phyloP scores from a whole-genome alignment of 257 asterid genomes.

The Scutellaria baicalensis region DNA sequence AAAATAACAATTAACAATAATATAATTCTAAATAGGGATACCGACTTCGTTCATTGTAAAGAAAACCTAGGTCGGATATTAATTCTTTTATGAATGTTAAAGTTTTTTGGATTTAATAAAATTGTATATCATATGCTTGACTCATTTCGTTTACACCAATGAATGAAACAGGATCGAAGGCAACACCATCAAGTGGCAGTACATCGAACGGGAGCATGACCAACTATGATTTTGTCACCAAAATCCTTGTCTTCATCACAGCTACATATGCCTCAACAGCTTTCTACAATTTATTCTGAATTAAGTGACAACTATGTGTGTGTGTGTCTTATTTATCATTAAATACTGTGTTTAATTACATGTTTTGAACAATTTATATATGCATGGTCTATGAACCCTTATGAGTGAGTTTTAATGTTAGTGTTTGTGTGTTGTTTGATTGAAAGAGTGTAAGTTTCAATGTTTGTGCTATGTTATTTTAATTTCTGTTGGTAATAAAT shows the following conservation, averaged over 20 bases:
- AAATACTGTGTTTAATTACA: background rate
- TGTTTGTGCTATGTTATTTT: background rate
- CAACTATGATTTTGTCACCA: conserved; percentile 12
- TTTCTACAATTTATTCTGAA: conserved; percentile 19
- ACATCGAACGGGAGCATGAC: conserved; percentile 25
- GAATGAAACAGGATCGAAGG: conserved; percentile 37
- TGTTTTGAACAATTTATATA: background rate
- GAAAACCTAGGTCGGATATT: background rate
- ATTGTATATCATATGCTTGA: background rate
- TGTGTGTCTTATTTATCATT: background rate
- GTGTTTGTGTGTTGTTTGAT: background rate
- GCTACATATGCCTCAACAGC: conserved; percentile 26
- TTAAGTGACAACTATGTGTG: background rate
- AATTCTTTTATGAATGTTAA: no score
- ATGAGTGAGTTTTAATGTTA: background rate
- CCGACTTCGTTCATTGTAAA: no score
- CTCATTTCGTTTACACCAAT: background rate
- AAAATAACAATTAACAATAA: no score
- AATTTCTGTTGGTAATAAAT: conserved; percentile 1
- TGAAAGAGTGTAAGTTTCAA: background rate
- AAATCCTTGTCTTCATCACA: conserved; percentile 28
- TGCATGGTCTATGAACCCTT: conserved; percentile 5
- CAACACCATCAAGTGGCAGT: conserved; percentile 26
- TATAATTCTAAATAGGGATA: no score
- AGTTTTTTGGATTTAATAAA: no score